Evolutionary conservation across 805 yeast genomes (phyloP).

Genomic region (Lipomyces starkeyi): DNA sequence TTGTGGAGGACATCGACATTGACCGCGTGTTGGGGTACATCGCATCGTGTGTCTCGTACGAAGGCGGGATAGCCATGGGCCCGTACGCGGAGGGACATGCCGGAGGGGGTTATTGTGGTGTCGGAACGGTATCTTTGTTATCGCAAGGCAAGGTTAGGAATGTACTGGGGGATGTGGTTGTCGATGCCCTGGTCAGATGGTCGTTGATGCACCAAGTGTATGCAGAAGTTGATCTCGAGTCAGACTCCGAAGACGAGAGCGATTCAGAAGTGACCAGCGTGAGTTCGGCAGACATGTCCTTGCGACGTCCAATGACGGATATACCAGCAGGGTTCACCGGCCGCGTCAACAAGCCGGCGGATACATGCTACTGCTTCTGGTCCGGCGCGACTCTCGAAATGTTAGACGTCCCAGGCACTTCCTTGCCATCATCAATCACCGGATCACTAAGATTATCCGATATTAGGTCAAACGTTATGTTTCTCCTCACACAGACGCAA

Average conservation of each 20-base stretch:
- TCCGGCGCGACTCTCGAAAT: constrained; percentile 50
- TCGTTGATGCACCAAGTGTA: constrained; percentile 26
- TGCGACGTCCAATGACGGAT: background rate
- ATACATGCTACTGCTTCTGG: constrained; percentile 99
- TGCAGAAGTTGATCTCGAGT: background rate
- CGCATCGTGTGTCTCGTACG: constrained; percentile 49
- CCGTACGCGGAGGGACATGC: constrained; percentile 73
- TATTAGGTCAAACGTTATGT: constrained; percentile 14
- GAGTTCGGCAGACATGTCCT: constrained; percentile 4
- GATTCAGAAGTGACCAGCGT: background rate
- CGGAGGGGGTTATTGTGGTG: constrained; percentile 85
- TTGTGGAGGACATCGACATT: constrained; percentile 45
- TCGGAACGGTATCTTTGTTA: constrained; percentile 62
- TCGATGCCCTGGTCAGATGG: constrained; percentile 28
- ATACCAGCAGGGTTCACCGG: constrained; percentile 61
- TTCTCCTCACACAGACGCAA: constrained; percentile 30
- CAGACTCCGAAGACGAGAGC: constrained; percentile 4
- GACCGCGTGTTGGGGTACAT: constrained; percentile 49
- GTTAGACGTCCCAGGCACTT: constrained; percentile 8
- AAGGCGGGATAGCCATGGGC: constrained; percentile 66
- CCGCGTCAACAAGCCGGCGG: constrained; percentile 93
- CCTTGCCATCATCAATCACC: background rate
- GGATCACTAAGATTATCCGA: constrained; percentile 11
- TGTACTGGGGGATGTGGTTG: background rate
- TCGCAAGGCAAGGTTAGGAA: constrained; percentile 27